Conservation (phyloP, 306 rosid species). For the Rubus idaeus region DNA sequence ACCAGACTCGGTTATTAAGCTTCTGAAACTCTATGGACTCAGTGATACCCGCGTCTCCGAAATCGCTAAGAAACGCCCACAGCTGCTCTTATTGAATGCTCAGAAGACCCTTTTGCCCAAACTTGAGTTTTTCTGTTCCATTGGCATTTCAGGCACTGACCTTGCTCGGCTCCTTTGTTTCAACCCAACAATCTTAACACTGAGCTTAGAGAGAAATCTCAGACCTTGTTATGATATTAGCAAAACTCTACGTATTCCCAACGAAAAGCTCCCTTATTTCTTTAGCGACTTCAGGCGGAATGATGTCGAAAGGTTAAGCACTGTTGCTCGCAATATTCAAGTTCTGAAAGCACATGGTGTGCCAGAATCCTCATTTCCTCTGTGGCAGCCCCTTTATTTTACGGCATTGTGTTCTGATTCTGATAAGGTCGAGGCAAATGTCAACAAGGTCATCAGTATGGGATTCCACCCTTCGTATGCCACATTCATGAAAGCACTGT, state of each 20-base stretch:
- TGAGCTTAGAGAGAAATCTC: constrained; percentile 14
- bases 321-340: constrained; percentile 1
- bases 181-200: background rate
- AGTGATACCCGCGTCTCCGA: background rate
- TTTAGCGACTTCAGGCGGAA: background rate
- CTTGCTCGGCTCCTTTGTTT: background rate
- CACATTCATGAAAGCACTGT: constrained; percentile 29
- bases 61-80: background rate
- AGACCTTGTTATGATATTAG: constrained; percentile 12
- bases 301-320: no score
- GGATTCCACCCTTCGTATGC: constrained; percentile 29
- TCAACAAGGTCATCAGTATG: constrained; percentile 23
- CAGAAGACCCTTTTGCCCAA: constrained; percentile 22
- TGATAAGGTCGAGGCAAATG: constrained; percentile 5
- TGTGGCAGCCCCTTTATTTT: background rate
- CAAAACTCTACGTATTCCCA: background rate
- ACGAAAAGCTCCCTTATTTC: background rate
- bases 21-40: background rate
- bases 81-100: background rate
- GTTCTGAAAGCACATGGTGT: background rate
- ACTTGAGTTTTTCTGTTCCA: constrained; percentile 17
- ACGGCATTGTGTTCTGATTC: background rate
- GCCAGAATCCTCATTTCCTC: constrained; percentile 1
- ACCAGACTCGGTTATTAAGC: background rate
- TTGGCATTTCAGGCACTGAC: constrained; percentile 7